These are phyloP conservation scores for Oidium heveae DNA, from an alignment of 2,329 filamentous ascomycete genomes.

Conservation along the genomic window DNA sequence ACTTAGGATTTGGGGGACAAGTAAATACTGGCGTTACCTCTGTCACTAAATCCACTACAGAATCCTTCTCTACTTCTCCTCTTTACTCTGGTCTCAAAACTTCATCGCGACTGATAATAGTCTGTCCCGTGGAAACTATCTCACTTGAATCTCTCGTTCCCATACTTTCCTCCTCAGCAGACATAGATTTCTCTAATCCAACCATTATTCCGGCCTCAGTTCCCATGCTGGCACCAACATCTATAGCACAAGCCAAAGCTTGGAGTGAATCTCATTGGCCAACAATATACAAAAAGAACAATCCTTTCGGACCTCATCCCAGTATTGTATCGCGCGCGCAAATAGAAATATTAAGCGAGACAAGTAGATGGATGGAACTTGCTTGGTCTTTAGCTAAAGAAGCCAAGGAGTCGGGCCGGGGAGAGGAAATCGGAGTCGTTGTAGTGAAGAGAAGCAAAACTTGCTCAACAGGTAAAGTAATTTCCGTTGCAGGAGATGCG, in stretches of 20 bases:
- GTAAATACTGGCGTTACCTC: neutral
- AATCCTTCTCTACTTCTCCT: neutral
- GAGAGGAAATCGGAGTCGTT: conserved; percentile 48
- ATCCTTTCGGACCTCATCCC: conserved; percentile 65
- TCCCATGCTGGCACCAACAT: conserved; percentile 49
- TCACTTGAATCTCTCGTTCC: conserved; percentile 25
- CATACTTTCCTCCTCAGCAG: conserved; percentile 16
- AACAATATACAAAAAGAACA: conserved; percentile 64
- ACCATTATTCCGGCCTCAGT: conserved; percentile 26
- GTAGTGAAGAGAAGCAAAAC: conserved; percentile 31
- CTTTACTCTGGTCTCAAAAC: conserved; percentile 20
- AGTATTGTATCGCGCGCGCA: conserved; percentile 45
- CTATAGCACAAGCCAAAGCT: conserved; percentile 43
- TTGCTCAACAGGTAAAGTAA: conserved; percentile 16
- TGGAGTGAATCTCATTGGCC: conserved; percentile 67
- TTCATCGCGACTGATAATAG: conserved; percentile 20
- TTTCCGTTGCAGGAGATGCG: conserved; percentile 54
- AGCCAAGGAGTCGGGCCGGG: conserved; percentile 26
- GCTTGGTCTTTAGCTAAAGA: conserved; percentile 38
- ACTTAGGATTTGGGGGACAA: neutral
- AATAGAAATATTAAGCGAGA: conserved; percentile 38
- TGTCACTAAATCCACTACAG: neutral
- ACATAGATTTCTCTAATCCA: conserved; percentile 22
- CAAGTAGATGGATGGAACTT: conserved; percentile 39
- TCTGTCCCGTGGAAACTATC: conserved; percentile 25